Evolutionary conservation across 225 moss, liverwort and hornwort species (phyloP).

Genomic region (Sphagnum tenellum): DNA sequence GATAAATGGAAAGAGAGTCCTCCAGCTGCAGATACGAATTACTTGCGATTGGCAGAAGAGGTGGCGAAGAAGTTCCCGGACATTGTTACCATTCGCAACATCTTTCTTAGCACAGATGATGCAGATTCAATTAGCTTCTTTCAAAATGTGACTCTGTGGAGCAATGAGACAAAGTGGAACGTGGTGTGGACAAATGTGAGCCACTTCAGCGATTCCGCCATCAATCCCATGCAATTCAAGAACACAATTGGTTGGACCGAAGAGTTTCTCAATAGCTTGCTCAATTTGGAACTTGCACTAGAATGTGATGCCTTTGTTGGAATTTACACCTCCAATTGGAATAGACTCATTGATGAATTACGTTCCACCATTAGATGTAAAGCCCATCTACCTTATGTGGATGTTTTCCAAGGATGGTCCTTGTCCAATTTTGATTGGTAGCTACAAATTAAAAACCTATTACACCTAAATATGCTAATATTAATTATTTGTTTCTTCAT

Average conservation of each 20-base stretch:
- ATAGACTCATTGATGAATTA: slow-evolving; percentile 25
- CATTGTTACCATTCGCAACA: slow-evolving; percentile 13
- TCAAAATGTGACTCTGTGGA: slow-evolving; percentile 1
- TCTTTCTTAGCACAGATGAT: slow-evolving; percentile 38
- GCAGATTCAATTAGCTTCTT: slow-evolving; percentile 26
- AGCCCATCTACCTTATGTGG: slow-evolving; percentile 7
- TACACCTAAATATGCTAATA: too few species aligned
- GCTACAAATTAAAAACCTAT: not conserved
- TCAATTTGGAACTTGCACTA: slow-evolving; percentile 18
- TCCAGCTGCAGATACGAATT: slow-evolving; percentile 7
- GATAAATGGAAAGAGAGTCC: slow-evolving; percentile 14
- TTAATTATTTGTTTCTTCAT: too few species aligned
- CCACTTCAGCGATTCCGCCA: not conserved
- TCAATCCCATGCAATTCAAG: slow-evolving; percentile 7
- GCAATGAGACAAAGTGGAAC: slow-evolving; percentile 12
- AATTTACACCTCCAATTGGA: slow-evolving; percentile 25
- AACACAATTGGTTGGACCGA: slow-evolving; percentile 7
- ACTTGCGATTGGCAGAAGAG: slow-evolving; percentile 13
- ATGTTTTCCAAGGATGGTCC: slow-evolving; percentile 19
- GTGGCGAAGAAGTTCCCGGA: slow-evolving; percentile 15
- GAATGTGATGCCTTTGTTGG: slow-evolving; percentile 29
- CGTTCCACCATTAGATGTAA: slow-evolving; percentile 16
- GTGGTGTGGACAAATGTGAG: slow-evolving; percentile 34
- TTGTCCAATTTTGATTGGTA: slow-evolving; percentile 18
- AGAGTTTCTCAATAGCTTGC: slow-evolving; percentile 22